A percentile compares a stretch with the other conserved stretches of the same genome.
Conservation (phyloP, 2,329 filamentous ascomycete species). For the Pseudophaeomoniella oleicola region DNA sequence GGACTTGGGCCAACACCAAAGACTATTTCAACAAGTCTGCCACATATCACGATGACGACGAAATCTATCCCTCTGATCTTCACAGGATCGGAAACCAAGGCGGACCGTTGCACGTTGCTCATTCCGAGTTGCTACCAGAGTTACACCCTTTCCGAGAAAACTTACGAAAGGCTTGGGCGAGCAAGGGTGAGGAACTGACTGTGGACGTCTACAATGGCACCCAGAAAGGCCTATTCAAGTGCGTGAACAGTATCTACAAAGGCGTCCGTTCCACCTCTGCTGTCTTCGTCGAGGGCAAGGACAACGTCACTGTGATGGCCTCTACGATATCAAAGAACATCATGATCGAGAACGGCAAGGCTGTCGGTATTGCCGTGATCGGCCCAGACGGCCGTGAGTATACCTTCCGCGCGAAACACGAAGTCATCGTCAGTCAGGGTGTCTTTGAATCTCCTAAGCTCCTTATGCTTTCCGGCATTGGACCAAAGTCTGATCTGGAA, state of each 20-base stretch:
- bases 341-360: slow-evolving; percentile 33
- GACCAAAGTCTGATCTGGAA: slow-evolving; percentile 26
- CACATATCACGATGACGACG: slow-evolving; percentile 41
- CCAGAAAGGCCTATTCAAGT: slow-evolving; percentile 39
- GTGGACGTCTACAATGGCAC: slow-evolving; percentile 43
- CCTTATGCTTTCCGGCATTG: slow-evolving; percentile 37
- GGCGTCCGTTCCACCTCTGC: slow-evolving; percentile 39
- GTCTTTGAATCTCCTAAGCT: slow-evolving; percentile 40
- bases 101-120: slow-evolving; percentile 40
- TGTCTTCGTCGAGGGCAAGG: slow-evolving; percentile 36
- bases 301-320: slow-evolving; percentile 39
- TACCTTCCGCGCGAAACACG: slow-evolving; percentile 32
- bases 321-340: slow-evolving; percentile 36
- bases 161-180: slow-evolving; percentile 35
- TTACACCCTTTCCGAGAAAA: slow-evolving; percentile 29
- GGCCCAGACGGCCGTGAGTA: slow-evolving; percentile 25
- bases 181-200: slow-evolving; percentile 33
- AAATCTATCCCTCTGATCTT: slow-evolving; percentile 29
- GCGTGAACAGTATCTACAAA: slow-evolving; percentile 42
- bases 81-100: slow-evolving; percentile 32
- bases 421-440: slow-evolving; percentile 37
- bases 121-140: slow-evolving; percentile 39
- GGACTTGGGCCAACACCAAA: slow-evolving; percentile 40
- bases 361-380: slow-evolving; percentile 34
- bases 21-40: slow-evolving; percentile 42